Conservation (phyloP, 148 eudicot species). For the Nepenthes mirabilis region DNA sequence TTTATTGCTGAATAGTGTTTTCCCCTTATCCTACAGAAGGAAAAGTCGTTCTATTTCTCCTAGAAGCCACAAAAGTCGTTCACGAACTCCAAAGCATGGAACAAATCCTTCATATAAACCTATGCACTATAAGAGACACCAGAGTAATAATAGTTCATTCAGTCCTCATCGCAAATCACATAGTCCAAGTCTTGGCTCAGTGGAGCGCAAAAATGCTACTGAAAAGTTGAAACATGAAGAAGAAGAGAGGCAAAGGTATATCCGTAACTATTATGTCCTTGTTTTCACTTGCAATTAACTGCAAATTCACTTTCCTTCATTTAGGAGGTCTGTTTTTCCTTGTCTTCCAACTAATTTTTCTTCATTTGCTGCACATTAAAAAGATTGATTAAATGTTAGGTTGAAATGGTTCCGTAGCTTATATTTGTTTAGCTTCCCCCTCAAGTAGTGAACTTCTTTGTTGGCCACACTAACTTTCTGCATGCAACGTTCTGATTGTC, state of each 20-base stretch:
- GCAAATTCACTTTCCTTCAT: no score
- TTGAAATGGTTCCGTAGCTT: no score
- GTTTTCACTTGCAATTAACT: background rate
- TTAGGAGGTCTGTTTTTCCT: no score
- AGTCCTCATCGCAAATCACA: constrained; percentile 52
- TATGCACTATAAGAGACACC: constrained; percentile 42
- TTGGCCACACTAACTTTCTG: no score
- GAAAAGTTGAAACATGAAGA: constrained; percentile 66
- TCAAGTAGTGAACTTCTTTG: no score
- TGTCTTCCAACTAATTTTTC: no score
- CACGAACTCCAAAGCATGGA: constrained; percentile 61
- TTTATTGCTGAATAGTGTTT: constrained; percentile 19
- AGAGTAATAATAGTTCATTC: constrained; percentile 41
- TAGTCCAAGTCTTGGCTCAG: constrained; percentile 40
- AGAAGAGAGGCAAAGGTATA: constrained; percentile 88
- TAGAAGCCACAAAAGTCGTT: constrained; percentile 47
- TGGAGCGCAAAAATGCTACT: constrained; percentile 48
- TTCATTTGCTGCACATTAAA: no score
- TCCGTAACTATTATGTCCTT: background rate
- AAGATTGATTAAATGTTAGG: no score
- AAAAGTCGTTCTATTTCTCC: constrained; percentile 74
- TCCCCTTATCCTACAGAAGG: constrained; percentile 45
- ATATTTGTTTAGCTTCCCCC: no score
- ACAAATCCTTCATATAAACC: constrained; percentile 61
- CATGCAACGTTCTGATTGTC: no score